A percentile compares a stretch with the other conserved stretches of the same genome.
These are phyloP conservation scores for Hortaea werneckii DNA, from an alignment of 2,329 filamentous ascomycete genomes.

Conservation along the genomic window DNA sequence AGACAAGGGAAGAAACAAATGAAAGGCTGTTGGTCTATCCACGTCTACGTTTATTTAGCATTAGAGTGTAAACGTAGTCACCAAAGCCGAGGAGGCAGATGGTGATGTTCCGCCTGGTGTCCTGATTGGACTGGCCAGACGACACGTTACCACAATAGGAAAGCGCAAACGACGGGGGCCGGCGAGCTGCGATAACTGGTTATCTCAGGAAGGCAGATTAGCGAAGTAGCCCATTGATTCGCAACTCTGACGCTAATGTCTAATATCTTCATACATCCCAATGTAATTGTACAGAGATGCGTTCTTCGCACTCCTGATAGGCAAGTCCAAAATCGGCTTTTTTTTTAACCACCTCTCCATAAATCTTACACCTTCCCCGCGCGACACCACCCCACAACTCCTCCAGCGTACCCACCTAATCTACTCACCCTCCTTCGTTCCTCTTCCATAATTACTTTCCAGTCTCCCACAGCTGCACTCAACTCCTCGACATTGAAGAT, in stretches of 20 bases:
- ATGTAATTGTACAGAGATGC: too few species aligned
- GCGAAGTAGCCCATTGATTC: background rate
- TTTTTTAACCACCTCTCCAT: too few species aligned
- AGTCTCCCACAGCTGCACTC: constrained; percentile 52
- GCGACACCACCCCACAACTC: constrained; percentile 52
- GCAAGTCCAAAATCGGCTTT: too few species aligned
- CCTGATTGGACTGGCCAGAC: background rate
- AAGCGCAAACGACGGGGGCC: background rate
- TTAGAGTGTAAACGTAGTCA: background rate
- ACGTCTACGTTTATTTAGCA: background rate
- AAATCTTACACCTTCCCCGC: constrained; percentile 15
- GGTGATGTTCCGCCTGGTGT: too few species aligned
- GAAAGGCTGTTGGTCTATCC: background rate
- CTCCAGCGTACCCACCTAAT: constrained; percentile 77
- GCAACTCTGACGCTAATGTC: too few species aligned
- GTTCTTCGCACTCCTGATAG: too few species aligned
- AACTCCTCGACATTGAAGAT: constrained; percentile 44
- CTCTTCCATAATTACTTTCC: constrained; percentile 42
- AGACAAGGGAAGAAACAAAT: background rate
- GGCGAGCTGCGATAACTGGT: background rate
- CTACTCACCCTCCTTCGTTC: constrained; percentile 65
- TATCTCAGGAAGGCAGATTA: background rate
- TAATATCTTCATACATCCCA: too few species aligned
- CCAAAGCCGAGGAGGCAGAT: too few species aligned
- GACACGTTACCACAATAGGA: background rate